These are phyloP conservation scores for Pyricularia pennisetigena DNA, from an alignment of 2,329 filamentous ascomycete genomes.

Conservation along the genomic window DNA sequence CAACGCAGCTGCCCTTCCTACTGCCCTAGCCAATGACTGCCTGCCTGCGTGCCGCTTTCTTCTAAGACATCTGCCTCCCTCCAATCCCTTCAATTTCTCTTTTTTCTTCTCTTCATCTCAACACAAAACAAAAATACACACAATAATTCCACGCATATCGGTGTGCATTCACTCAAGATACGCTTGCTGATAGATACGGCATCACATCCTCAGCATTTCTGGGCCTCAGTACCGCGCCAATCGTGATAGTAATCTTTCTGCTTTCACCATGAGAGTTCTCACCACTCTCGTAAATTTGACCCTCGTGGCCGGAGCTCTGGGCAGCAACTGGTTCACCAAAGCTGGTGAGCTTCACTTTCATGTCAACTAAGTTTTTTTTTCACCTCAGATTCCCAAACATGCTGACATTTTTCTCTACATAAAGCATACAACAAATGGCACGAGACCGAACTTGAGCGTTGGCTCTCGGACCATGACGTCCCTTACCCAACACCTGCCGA, in stretches of 20 bases:
- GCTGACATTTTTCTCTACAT: slow-evolving; percentile 6
- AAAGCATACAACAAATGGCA: slow-evolving; percentile 98
- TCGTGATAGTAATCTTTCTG: background rate
- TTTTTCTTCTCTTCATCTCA: background rate
- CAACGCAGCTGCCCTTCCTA: background rate
- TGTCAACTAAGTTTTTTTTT: slow-evolving; percentile 6
- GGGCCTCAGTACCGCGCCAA: background rate
- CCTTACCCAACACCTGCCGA: slow-evolving; percentile 85
- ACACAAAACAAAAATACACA: background rate
- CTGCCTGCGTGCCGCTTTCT: background rate
- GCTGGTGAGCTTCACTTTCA: slow-evolving; percentile 50
- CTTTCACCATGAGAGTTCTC: slow-evolving; percentile 61
- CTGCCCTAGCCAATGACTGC: background rate
- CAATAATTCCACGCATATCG: background rate
- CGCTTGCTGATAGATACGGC: background rate
- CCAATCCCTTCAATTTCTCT: background rate
- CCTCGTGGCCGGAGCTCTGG: slow-evolving; percentile 59
- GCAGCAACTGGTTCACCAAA: slow-evolving; percentile 79
- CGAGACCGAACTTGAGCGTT: slow-evolving; percentile 92
- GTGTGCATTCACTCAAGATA: background rate
- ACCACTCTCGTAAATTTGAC: slow-evolving; percentile 59
- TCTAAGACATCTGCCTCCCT: background rate
- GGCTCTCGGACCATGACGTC: slow-evolving; percentile 86
- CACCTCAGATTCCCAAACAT: background rate
- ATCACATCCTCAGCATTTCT: background rate